These are phyloP conservation scores for Aaosphaeria arxii DNA, from an alignment of 2,329 filamentous ascomycete genomes.

Conservation along the genomic window DNA sequence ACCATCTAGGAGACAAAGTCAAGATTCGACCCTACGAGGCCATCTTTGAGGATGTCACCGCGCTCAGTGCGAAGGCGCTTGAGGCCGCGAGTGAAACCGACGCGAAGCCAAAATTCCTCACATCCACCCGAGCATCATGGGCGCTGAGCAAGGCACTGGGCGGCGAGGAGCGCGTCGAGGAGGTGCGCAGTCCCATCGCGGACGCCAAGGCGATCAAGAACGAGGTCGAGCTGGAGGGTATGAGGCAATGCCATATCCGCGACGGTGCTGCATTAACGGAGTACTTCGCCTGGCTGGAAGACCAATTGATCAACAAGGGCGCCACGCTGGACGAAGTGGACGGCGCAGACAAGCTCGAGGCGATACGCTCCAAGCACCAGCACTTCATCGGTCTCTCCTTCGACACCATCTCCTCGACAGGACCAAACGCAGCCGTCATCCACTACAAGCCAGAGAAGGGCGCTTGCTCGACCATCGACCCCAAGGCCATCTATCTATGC, in stretches of 20 bases:
- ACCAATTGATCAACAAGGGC: constrained; percentile 75
- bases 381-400: constrained; percentile 90
- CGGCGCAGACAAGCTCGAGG: constrained; percentile 87
- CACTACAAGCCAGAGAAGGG: constrained; percentile 90
- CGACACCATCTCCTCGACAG: constrained; percentile 92
- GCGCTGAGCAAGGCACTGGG: constrained; percentile 83
- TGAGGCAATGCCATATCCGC: constrained; percentile 89
- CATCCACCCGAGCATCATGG: constrained; percentile 91
- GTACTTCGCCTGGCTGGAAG: constrained; percentile 95
- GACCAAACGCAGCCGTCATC: constrained; percentile 88
- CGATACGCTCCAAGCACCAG: constrained; percentile 65
- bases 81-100: constrained; percentile 33
- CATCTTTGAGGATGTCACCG: constrained; percentile 75
- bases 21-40: constrained; percentile 75
- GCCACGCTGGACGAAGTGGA: constrained; percentile 79
- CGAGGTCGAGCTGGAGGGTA: constrained; percentile 80
- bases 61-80: constrained; percentile 49
- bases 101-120: constrained; percentile 64
- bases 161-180: constrained; percentile 80
- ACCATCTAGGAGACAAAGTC: constrained; percentile 69
- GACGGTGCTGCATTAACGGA: constrained; percentile 88
- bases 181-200: constrained; percentile 79
- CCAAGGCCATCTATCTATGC: constrained; percentile 84
- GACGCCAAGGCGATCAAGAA: constrained; percentile 97
- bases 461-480: constrained; percentile 79